Evolutionary conservation across 768 basidiomycete species (phyloP).

Genomic region (Mycena alexandri): DNA sequence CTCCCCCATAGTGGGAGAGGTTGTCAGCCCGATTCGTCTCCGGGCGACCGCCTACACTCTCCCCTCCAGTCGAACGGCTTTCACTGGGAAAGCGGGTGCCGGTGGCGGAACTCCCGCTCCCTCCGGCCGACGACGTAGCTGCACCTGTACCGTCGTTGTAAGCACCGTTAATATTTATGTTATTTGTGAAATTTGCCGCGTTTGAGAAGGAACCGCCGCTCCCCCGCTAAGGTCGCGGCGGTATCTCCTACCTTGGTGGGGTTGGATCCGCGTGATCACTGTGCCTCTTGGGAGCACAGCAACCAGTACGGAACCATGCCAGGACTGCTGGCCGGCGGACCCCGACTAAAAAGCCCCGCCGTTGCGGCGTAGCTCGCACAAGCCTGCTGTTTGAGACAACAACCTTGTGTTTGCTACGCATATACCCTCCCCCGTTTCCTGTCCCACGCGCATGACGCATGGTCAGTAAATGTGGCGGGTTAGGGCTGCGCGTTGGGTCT

Average conservation of each 20-base stretch:
- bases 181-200: conserved; percentile 2
- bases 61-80: conserved; percentile 16
- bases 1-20: background rate
- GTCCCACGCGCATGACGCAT: background rate
- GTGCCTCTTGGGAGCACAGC: background rate
- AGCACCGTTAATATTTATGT: background rate
- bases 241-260: conserved; percentile 1
- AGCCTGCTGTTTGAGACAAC: background rate
- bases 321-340: conserved; percentile 20
- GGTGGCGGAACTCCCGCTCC: conserved; percentile 26
- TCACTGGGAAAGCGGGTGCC: conserved; percentile 9
- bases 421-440: conserved; percentile 6
- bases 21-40: conserved; percentile 6
- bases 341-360: conserved; percentile 9
- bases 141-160: background rate
- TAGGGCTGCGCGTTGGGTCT: background rate
- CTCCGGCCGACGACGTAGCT: conserved; percentile 10
- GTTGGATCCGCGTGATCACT: no score
- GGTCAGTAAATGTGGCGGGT: conserved; percentile 3
- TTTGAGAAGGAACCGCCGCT: background rate
- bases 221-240: background rate
- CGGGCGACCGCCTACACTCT: background rate
- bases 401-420: background rate
- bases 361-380: background rate
- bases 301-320: background rate